These are phyloP conservation scores for Thelephora terrestris DNA, from an alignment of 1,284 basidiomycete genomes.

Conservation along the genomic window DNA sequence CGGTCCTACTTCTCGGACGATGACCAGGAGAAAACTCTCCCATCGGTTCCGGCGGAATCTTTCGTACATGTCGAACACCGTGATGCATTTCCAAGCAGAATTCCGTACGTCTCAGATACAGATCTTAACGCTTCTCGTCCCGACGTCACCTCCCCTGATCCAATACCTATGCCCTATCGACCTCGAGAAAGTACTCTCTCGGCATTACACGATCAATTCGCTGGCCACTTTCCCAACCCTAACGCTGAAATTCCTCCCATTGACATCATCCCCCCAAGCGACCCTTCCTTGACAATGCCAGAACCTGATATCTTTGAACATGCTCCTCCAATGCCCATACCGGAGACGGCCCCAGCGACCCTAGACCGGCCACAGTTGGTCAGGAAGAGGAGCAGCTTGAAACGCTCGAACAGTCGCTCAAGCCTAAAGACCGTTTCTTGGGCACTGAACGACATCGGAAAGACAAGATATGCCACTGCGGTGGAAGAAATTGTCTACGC, in stretches of 20 bases:
- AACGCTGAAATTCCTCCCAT: neutral
- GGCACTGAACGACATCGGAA: conserved; percentile 56
- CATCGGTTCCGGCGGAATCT: neutral
- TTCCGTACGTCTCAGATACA: conserved; percentile 1
- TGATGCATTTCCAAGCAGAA: conserved; percentile 4
- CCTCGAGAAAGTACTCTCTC: conserved; percentile 11
- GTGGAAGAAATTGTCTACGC: conserved; percentile 44
- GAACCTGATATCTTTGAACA: conserved; percentile 19
- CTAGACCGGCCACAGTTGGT: conserved; percentile 50
- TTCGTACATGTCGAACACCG: conserved; percentile 1
- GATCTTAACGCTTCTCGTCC: conserved; percentile 13
- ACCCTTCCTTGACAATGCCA: conserved; percentile 14
- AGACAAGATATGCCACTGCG: conserved; percentile 41
- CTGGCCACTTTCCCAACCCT: conserved; percentile 3
- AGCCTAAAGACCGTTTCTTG: conserved; percentile 61
- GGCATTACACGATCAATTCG: conserved; percentile 11
- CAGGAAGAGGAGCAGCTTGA: conserved; percentile 36
- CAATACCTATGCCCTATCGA: conserved; percentile 26
- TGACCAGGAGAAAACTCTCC: neutral
- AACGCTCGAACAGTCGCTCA: conserved; percentile 40
- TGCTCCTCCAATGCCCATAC: conserved; percentile 9
- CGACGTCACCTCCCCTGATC: conserved; percentile 24
- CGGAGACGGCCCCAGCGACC: conserved; percentile 20
- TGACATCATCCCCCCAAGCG: conserved; percentile 8
- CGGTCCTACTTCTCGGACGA: conserved; percentile 9